These are phyloP conservation scores for Oidiodendron maius DNA, from an alignment of 495 filamentous ascomycete species.

Conservation along the genomic window DNA sequence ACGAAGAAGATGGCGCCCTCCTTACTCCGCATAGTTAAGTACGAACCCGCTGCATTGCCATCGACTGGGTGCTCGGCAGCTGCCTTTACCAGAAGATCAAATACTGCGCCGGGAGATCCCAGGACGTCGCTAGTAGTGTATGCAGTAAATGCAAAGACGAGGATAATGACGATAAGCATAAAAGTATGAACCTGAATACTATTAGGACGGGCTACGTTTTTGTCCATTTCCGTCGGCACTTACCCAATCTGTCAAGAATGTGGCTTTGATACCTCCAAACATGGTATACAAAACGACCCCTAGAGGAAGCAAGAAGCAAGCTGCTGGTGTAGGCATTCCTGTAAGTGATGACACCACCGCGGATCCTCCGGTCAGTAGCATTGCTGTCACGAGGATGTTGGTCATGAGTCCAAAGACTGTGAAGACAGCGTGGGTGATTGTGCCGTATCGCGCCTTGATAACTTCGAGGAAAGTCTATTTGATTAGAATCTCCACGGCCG, in stretches of 20 bases:
- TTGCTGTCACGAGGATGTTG: constrained; percentile 82
- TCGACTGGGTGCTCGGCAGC: constrained; percentile 68
- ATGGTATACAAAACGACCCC: constrained; percentile 77
- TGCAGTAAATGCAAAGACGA: constrained; percentile 83
- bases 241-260: constrained; percentile 11
- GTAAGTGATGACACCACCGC: constrained; percentile 82
- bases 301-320: constrained; percentile 84
- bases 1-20: constrained; percentile 94
- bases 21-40: constrained; percentile 83
- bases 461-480: constrained; percentile 72
- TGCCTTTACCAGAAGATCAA: constrained; percentile 71
- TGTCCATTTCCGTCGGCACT: too few species aligned
- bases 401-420: constrained; percentile 79
- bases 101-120: constrained; percentile 75
- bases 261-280: constrained; percentile 53
- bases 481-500: not conserved
- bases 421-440: constrained; percentile 64
- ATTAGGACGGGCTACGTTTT: too few species aligned
- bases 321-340: constrained; percentile 67
- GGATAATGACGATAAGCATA: constrained; percentile 81
- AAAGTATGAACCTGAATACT: constrained; percentile 67
- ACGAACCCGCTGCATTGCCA: constrained; percentile 81
- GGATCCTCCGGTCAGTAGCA: constrained; percentile 86
- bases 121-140: constrained; percentile 72
- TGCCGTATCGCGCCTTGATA: constrained; percentile 56